Conservation (phyloP, 306 rosid species). For the Cotoneaster glaucophyllus region DNA sequence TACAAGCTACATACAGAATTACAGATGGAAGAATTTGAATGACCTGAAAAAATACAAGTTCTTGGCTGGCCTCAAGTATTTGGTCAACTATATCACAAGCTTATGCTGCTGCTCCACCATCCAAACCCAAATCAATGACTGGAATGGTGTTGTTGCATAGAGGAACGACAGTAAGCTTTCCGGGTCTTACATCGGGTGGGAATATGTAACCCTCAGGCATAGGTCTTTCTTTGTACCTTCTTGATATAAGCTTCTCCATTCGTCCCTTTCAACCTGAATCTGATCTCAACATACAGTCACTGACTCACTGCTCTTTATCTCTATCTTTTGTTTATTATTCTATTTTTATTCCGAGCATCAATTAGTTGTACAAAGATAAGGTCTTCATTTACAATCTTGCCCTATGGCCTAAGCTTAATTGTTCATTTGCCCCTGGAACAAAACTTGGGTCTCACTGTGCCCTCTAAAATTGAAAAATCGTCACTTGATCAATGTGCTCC, state of each 20-base stretch:
- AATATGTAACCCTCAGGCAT: conserved; percentile 5
- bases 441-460: too few relatives aligned
- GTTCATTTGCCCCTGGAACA: too few relatives aligned
- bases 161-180: background rate
- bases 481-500: too few relatives aligned
- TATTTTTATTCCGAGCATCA: too few relatives aligned
- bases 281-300: background rate
- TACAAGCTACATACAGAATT: background rate
- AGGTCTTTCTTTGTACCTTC: background rate
- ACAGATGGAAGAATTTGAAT: background rate
- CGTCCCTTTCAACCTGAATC: background rate
- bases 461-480: too few relatives aligned
- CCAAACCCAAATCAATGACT: background rate
- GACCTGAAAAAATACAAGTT: conserved; percentile 18
- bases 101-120: background rate
- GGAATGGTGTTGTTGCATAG: background rate
- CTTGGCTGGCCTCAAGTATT: conserved; percentile 8
- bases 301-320: too few relatives aligned
- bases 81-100: background rate
- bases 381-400: too few relatives aligned
- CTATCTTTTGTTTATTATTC: too few relatives aligned
- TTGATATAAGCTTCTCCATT: background rate
- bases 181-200: conserved; percentile 8
- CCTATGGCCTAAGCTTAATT: too few relatives aligned
- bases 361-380: too few relatives aligned